phyloP scores from a whole-genome alignment of 345 rosid genomes.

The Turnera subulata region DNA sequence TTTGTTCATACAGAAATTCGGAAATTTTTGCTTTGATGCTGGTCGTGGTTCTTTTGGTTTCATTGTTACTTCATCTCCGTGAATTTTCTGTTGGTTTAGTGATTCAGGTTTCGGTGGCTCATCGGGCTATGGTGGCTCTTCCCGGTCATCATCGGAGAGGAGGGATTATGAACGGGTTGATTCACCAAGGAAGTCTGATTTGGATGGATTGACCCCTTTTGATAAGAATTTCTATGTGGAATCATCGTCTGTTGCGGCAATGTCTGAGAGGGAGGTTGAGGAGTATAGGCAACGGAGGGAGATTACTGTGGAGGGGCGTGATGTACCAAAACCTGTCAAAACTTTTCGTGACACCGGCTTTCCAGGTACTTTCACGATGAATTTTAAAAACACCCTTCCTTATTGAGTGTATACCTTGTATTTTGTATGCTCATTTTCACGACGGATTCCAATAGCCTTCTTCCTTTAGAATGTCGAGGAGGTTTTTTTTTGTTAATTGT shows the following conservation, averaged over 20 bases:
- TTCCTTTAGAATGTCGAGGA: too few species aligned
- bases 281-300: conserved; percentile 72
- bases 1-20: not conserved
- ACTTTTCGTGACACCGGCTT: conserved; percentile 73
- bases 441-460: too few species aligned
- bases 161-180: conserved; percentile 48
- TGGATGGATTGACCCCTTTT: conserved; percentile 91
- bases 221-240: conserved; percentile 94
- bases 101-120: conserved; percentile 94
- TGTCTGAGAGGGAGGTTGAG: conserved; percentile 77
- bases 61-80: conserved; percentile 14
- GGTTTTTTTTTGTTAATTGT: too few species aligned
- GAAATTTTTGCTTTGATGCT: too few species aligned
- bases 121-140: conserved; percentile 53
- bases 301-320: conserved; percentile 90
- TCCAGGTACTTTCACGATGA: conserved; percentile 53
- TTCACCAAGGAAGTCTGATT: conserved; percentile 65
- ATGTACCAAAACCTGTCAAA: conserved; percentile 93
- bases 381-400: not conserved
- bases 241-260: conserved; percentile 70
- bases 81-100: conserved; percentile 42
- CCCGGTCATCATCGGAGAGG: conserved; percentile 47
- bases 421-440: not conserved
- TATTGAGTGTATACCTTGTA: not conserved
- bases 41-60: conserved; percentile 4